phyloP scores from a whole-genome alignment of 108 stramenopile genomes.

The Cyclostephanos invisitatus region DNA sequence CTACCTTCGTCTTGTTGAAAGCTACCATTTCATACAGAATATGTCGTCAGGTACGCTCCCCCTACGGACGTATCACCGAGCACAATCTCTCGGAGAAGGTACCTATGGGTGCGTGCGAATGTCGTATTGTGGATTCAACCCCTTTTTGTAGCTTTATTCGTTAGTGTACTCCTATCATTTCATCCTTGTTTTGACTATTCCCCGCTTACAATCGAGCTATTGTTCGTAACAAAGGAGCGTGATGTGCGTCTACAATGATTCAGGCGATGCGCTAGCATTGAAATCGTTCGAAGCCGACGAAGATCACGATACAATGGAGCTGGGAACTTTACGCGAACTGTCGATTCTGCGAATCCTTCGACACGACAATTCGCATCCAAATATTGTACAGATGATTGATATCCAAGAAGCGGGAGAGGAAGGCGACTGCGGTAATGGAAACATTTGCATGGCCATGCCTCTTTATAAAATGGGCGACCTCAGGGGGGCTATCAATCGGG shows the following conservation, averaged over 20 bases:
- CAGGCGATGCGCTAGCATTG: slow-evolving; percentile 75
- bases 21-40: neutral
- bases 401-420: slow-evolving; percentile 60
- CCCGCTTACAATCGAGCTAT: neutral
- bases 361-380: slow-evolving; percentile 65
- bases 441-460: slow-evolving; percentile 74
- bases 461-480: slow-evolving; percentile 62
- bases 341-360: slow-evolving; percentile 76
- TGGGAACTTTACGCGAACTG: slow-evolving; percentile 78
- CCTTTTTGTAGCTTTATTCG: neutral
- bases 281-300: slow-evolving; percentile 71
- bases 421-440: slow-evolving; percentile 63
- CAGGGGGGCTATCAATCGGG: slow-evolving; percentile 47
- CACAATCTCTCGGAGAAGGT: slow-evolving; percentile 71
- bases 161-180: neutral
- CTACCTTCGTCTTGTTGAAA: neutral
- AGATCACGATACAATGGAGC: slow-evolving; percentile 49
- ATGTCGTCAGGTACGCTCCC: slow-evolving; percentile 82
- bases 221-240: slow-evolving; percentile 11
- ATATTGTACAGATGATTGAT: slow-evolving; percentile 74
- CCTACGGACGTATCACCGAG: slow-evolving; percentile 68
- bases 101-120: slow-evolving; percentile 57
- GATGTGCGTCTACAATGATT: slow-evolving; percentile 81
- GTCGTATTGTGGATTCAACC: neutral
- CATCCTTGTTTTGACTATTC: neutral